Conservation (phyloP, 768 basidiomycete genomes). For the Suillus subaureus region DNA sequence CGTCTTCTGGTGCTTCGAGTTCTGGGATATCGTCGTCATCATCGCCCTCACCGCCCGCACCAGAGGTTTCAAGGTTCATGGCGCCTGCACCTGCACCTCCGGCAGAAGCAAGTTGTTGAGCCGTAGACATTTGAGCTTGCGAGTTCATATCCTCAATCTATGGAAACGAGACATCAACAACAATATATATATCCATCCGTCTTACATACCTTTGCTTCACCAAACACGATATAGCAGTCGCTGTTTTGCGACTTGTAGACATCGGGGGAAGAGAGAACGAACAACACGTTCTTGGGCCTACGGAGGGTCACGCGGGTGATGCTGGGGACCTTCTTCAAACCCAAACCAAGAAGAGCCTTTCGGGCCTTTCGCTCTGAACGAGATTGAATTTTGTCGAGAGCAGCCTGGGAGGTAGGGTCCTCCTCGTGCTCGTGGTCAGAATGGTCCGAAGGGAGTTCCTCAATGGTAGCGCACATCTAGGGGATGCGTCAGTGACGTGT, state of each 20-base stretch:
- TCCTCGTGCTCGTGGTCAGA: constrained; percentile 78
- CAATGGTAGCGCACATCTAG: constrained; percentile 81
- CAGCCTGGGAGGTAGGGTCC: constrained; percentile 82
- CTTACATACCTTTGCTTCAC: constrained; percentile 83
- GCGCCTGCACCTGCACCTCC: constrained; percentile 47
- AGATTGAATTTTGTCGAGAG: constrained; percentile 92
- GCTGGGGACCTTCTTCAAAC: constrained; percentile 88
- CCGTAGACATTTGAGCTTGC: constrained; percentile 72
- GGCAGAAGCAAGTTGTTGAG: constrained; percentile 71
- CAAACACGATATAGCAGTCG: constrained; percentile 99
- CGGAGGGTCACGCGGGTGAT: constrained; percentile 96
- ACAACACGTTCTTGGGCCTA: constrained; percentile 94
- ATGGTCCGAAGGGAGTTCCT: constrained; percentile 83
- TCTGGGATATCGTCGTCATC: constrained; percentile 83
- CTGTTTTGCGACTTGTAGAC: constrained; percentile 98
- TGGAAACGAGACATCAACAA: background rate
- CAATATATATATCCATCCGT: background rate
- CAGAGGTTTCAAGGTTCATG: constrained; percentile 52
- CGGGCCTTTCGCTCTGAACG: constrained; percentile 94
- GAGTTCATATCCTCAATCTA: constrained; percentile 89
- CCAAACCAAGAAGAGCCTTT: constrained; percentile 89
- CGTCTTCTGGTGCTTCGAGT: constrained; percentile 80
- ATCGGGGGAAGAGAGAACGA: constrained; percentile 91
- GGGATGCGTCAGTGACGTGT: constrained; percentile 26
- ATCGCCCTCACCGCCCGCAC: constrained; percentile 52